Evolutionary conservation across 139 green algal genomes (phyloP).

Genomic region (Zygnema circumcarinatum): DNA sequence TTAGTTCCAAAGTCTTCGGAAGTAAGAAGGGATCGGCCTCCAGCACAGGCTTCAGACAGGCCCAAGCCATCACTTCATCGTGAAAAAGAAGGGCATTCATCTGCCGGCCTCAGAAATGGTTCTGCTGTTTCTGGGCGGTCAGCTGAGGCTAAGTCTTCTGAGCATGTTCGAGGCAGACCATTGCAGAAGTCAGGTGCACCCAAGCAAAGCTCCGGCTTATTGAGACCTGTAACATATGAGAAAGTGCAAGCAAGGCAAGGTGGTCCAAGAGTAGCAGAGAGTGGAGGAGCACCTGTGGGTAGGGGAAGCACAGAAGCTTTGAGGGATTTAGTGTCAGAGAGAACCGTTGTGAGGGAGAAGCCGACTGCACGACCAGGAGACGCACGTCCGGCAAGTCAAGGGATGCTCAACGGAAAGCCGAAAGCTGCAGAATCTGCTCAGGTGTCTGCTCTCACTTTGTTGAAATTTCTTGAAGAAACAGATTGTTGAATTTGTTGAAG

Average conservation of each 20-base stretch:
- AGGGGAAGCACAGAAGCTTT: not conserved
- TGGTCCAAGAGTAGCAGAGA: not conserved
- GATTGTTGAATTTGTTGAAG: too few species aligned
- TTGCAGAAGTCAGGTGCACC: too few species aligned
- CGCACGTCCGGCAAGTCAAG: not conserved
- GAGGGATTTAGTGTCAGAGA: not conserved
- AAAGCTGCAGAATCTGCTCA: too few species aligned
- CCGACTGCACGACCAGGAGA: not conserved
- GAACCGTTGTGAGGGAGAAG: not conserved
- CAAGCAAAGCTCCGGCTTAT: too few species aligned
- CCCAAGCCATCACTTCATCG: not conserved
- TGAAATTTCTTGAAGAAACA: too few species aligned
- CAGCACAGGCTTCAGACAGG: not conserved
- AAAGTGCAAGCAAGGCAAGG: not conserved
- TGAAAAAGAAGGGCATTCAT: not conserved
- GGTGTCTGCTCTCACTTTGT: too few species aligned
- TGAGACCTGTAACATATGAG: not conserved
- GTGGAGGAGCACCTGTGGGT: too few species aligned
- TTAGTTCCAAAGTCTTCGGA: not conserved
- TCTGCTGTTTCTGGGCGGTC: too few species aligned
- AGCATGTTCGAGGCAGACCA: too few species aligned
- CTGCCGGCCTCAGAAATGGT: too few species aligned
- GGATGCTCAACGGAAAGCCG: not conserved
- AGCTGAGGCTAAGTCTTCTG: too few species aligned
- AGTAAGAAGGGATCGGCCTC: not conserved